These are phyloP conservation scores for Sclerotinia spermophila DNA, from an alignment of 2,329 filamentous ascomycete genomes.

Conservation along the genomic window DNA sequence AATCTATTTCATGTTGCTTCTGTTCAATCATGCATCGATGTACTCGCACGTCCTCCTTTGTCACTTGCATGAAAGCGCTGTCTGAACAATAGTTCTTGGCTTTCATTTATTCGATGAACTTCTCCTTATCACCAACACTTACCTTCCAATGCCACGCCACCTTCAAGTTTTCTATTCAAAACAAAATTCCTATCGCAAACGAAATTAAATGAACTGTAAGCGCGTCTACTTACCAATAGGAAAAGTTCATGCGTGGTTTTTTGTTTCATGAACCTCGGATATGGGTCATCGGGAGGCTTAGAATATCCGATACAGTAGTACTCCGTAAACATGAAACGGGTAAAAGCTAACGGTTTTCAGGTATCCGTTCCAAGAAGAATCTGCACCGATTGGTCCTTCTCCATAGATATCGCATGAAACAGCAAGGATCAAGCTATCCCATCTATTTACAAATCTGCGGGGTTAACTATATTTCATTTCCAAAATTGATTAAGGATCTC, in stretches of 20 bases:
- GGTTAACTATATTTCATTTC: not conserved
- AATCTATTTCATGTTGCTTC: not conserved
- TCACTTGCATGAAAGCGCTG: not conserved
- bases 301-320: not conserved
- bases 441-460: conserved; percentile 7
- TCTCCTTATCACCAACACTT: not conserved
- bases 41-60: not conserved
- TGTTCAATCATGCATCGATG: not conserved
- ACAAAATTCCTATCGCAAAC: not conserved
- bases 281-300: not conserved
- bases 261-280: not conserved
- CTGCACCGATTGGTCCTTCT: not conserved
- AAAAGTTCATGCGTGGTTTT: not conserved
- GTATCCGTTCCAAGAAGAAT: not conserved
- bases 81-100: not conserved
- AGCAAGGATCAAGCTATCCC: not conserved
- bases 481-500: conserved; percentile 11
- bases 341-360: not conserved
- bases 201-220: not conserved
- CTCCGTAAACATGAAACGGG: not conserved
- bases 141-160: too few species aligned
- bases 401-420: not conserved
- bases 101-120: not conserved
- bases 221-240: not conserved
- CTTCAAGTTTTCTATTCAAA: not conserved